Evolutionary conservation across 345 rosid species (phyloP).

Genomic region (Euphorbia peplus): DNA sequence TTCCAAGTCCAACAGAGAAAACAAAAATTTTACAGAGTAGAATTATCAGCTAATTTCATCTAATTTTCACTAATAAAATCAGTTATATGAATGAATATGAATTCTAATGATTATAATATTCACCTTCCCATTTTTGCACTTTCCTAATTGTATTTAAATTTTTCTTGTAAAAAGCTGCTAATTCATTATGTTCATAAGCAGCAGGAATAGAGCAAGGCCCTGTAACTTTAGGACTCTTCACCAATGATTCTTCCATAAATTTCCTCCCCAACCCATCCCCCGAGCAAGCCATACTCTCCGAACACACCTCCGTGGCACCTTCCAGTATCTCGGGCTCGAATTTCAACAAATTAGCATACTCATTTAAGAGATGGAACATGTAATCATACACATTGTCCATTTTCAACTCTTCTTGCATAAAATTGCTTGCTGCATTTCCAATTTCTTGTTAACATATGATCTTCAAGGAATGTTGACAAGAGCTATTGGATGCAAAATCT

Average conservation of each 20-base stretch:
- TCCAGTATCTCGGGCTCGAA: conserved; percentile 42
- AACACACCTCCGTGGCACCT: conserved; percentile 37
- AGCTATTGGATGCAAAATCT: too few species aligned
- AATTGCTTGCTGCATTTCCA: conserved; percentile 48
- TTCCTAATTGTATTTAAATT: conserved; percentile 20
- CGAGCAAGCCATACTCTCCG: conserved; percentile 42
- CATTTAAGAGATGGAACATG: conserved; percentile 48
- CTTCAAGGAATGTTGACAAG: too few species aligned
- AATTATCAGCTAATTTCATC: too few species aligned
- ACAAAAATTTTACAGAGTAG: too few species aligned
- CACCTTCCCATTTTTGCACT: conserved; percentile 36
- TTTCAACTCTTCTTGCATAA: conserved; percentile 36
- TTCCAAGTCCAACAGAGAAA: too few species aligned
- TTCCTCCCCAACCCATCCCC: conserved; percentile 30
- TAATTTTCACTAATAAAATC: too few species aligned
- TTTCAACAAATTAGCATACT: conserved; percentile 47
- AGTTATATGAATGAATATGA: neutral
- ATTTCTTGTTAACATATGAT: conserved; percentile 17
- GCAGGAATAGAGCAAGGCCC: conserved; percentile 47
- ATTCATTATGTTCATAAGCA: conserved; percentile 27
- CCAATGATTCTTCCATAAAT: conserved; percentile 50
- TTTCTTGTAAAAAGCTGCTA: conserved; percentile 27
- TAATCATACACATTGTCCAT: conserved; percentile 56
- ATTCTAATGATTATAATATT: conserved; percentile 9
- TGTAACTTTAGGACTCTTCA: conserved; percentile 38